phyloP scores from a whole-genome alignment of 176 grass and related monocot species.

The Poa annua region DNA sequence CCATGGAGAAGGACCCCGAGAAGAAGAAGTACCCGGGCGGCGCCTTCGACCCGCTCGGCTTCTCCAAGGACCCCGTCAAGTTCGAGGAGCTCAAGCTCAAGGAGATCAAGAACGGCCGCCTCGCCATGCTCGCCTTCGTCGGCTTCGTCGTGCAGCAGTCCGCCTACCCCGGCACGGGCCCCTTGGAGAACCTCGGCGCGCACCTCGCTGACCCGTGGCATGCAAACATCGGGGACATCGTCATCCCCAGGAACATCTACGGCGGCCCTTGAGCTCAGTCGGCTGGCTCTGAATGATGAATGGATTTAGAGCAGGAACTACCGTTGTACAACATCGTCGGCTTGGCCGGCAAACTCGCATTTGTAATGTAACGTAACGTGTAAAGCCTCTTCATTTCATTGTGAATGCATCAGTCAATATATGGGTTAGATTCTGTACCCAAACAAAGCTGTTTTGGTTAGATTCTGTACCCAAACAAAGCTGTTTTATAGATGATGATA shows the following conservation, averaged over 20 bases:
- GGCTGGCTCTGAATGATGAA: too few species aligned
- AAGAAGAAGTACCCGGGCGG: slow-evolving; percentile 99
- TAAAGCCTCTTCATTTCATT: not conserved
- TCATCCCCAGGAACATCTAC: slow-evolving; percentile 80
- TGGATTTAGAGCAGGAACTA: not conserved
- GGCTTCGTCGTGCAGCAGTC: slow-evolving; percentile 98
- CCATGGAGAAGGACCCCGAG: slow-evolving; percentile 99
- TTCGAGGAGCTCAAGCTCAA: slow-evolving; percentile 97
- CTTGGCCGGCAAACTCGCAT: not conserved
- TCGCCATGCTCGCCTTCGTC: slow-evolving; percentile 89
- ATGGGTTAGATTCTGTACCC: not conserved
- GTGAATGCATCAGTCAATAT: not conserved
- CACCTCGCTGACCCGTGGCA: slow-evolving; percentile 99
- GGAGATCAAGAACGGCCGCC: slow-evolving; percentile 99
- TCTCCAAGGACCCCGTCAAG: slow-evolving; percentile 96
- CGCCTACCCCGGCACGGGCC: slow-evolving; percentile 89
- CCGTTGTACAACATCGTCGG: not conserved
- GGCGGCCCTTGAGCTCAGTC: slow-evolving; percentile 2
- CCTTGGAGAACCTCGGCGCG: slow-evolving; percentile 86
- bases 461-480: not conserved
- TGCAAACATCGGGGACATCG: slow-evolving; percentile 93
- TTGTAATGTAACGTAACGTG: not conserved
- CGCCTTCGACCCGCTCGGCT: slow-evolving; percentile 97
- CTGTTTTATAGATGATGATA: not conserved
- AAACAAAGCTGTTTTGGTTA: not conserved